Base-by-base conservation (phyloP, 2,329 filamentous ascomycete genomes). In the Ceratocystis destructans region DNA sequence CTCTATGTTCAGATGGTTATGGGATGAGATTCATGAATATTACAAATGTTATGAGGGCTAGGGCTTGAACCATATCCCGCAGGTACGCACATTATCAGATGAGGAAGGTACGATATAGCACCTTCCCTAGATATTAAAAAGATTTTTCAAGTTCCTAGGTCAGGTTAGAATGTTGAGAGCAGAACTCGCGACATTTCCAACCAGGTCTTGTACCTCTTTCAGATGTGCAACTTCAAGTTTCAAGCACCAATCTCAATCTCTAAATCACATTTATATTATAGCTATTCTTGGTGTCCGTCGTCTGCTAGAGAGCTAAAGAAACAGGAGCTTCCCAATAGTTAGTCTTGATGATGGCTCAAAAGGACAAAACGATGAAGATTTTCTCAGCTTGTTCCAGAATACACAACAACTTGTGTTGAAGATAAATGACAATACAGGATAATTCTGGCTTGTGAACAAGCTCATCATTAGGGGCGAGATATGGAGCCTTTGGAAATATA, bases 311-410 rank as follows among this genome's bases (percentile, higher is more conserved):
- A 20, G 5, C 33, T 31, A 10, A 53, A 20, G 53, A 33, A 59
- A 59, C 53, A 33, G 8, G 28, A 22, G 45, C 25, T 63, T 63
- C 50, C 45, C 45, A 63, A 28, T 46, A 48, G 61, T 63, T 63
- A 63, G 61, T 63, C 61, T 63, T 50, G 45, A 63, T 46, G 25
- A 63, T n/a, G 28, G 7, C 20, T 20, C 41, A 63, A 50, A 53
- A 31, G 25, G 31, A 33, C n/a, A 50, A 37, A 50, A 33, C 28
- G 45, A 53, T 25, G n/a, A 50, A 50, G 61, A 37, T 63, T 33
- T 50, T 63, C 61, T 63, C 61, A 63, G 61, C 61, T 63, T 63
- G 45, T 63, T 63, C 44, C 25, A 17, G 53, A 17, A 17, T 33
- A 25, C 33, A n/a, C 53, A 59, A 59, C 53, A 59, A 4, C 15